phyloP scores from a whole-genome alignment of 768 basidiomycete species.

The Flagelloscypha sp. region DNA sequence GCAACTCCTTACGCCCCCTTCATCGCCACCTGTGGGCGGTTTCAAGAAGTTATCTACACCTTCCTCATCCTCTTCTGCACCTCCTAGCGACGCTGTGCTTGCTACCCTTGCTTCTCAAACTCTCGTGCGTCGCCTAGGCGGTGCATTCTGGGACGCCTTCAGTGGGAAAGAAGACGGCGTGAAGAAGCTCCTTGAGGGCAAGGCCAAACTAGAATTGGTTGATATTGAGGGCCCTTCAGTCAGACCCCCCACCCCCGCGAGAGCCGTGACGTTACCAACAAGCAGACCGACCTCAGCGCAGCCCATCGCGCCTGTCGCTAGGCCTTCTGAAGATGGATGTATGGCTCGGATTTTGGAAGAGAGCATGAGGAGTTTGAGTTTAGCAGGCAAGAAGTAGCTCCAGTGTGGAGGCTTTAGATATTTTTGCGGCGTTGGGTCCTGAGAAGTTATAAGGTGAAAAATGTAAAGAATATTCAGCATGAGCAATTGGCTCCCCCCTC shows the following conservation, averaged over 20 bases:
- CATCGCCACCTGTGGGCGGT: no score
- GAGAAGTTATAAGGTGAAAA: no score
- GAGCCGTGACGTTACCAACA: conserved; percentile 6
- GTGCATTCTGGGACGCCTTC: conserved; percentile 88
- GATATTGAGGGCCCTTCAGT: conserved; percentile 54
- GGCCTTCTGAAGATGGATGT: conserved; percentile 11
- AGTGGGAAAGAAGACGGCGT: conserved; percentile 83
- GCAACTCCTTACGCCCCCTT: conserved; percentile 3
- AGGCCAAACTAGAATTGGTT: conserved; percentile 71
- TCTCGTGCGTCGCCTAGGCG: conserved; percentile 56
- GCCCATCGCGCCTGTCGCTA: no score
- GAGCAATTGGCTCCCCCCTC: no score
- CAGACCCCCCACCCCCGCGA: conserved; percentile 5
- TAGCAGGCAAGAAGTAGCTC: conserved; percentile 49
- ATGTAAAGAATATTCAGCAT: no score
- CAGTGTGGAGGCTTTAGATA: no score
- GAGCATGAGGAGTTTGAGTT: conserved; percentile 57
- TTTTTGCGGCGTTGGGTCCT: no score
- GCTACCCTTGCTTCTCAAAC: conserved; percentile 79
- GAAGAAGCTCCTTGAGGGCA: conserved; percentile 71
- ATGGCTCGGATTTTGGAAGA: conserved; percentile 49
- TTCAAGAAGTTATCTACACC: conserved; percentile 4
- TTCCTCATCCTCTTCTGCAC: neutral
- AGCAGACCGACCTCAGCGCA: no score
- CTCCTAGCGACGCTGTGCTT: conserved; percentile 34